Conservation (phyloP, 192 early-diverging fungal species). For the Mortierella antarctica region DNA sequence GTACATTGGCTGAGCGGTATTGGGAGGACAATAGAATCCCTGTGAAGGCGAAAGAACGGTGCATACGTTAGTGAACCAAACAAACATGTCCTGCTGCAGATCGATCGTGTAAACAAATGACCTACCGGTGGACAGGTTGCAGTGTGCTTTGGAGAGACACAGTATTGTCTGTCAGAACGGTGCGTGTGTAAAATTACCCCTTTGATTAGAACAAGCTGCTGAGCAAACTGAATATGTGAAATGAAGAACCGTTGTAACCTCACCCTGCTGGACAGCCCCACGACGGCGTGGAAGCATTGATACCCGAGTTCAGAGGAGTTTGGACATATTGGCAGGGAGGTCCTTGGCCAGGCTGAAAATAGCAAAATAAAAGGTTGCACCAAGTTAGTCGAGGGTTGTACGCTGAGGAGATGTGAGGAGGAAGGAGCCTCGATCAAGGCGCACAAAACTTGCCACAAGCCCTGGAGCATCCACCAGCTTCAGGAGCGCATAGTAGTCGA, state of each 20-base stretch:
- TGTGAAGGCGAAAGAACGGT: background rate
- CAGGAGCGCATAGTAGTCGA: conserved; percentile 41
- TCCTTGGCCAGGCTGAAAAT: conserved; percentile 20
- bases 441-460: conserved; percentile 21
- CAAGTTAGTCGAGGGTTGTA: no score
- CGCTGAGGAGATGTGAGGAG: background rate
- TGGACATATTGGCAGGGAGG: conserved; percentile 44
- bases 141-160: conserved; percentile 42
- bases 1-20: conserved; percentile 67
- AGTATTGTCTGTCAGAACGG: conserved; percentile 20
- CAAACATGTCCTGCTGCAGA: background rate
- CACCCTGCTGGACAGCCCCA: conserved; percentile 51
- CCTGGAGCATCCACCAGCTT: conserved; percentile 48
- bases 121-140: conserved; percentile 43
- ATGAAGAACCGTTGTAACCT: background rate
- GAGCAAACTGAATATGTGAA: background rate
- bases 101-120: background rate
- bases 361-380: background rate
- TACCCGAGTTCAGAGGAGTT: conserved; percentile 13
- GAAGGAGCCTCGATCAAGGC: background rate
- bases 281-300: conserved; percentile 22
- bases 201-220: background rate
- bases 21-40: conserved; percentile 64
- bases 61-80: background rate
- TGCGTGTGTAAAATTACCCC: background rate